Evolutionary conservation across 495 filamentous ascomycete genomes (phyloP).

Genomic region (Sordaria brevicollis): DNA sequence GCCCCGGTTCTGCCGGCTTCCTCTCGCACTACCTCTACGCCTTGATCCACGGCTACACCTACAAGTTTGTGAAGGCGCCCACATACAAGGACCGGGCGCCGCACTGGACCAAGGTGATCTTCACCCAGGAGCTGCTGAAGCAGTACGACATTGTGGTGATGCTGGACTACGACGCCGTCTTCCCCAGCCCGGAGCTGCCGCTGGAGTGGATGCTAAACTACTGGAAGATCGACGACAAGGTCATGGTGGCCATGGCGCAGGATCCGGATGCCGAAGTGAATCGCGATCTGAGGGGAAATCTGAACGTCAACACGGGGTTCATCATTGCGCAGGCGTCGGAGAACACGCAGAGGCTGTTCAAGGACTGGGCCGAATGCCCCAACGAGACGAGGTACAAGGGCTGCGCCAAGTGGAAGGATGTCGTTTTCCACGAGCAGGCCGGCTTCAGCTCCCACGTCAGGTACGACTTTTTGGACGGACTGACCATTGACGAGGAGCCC

Average conservation of each 20-base stretch:
- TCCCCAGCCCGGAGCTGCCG: constrained; percentile 37
- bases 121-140: constrained; percentile 33
- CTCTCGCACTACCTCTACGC: constrained; percentile 35
- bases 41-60: constrained; percentile 43
- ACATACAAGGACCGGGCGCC: constrained; percentile 23
- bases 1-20: constrained; percentile 21
- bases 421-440: constrained; percentile 19
- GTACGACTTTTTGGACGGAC: constrained; percentile 19
- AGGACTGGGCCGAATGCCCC: constrained; percentile 22
- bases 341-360: constrained; percentile 16
- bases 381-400: constrained; percentile 4
- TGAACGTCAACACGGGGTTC: constrained; percentile 23
- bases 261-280: constrained; percentile 22
- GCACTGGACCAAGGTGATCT: constrained; percentile 41
- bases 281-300: constrained; percentile 3
- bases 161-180: constrained; percentile 41
- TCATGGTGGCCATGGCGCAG: constrained; percentile 34
- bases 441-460: constrained; percentile 20
- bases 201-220: constrained; percentile 46
- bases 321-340: constrained; percentile 20
- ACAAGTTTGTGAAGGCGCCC: constrained; percentile 35
- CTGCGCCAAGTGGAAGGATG: constrained; percentile 15
- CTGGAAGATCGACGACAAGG: constrained; percentile 35
- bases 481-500: constrained; percentile 12
- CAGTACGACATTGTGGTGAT: constrained; percentile 40